phyloP scores from a whole-genome alignment of 352 stramenopile species.

The Globisporangium perplexum region DNA sequence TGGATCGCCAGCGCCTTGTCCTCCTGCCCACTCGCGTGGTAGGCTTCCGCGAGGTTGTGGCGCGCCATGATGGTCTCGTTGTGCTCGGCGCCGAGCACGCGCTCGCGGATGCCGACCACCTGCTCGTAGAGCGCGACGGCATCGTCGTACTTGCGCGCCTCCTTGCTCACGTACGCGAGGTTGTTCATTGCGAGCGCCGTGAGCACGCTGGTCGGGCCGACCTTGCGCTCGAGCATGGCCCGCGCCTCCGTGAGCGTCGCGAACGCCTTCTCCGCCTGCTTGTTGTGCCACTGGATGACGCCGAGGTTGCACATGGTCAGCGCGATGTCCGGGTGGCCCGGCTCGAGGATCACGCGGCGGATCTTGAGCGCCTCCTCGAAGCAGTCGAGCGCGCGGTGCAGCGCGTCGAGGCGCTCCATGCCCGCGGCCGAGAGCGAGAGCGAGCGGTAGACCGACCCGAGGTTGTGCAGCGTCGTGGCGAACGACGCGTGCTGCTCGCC shows the following conservation, averaged over 20 bases:
- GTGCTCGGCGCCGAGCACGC: slow-evolving; percentile 54
- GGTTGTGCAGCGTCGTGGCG: slow-evolving; percentile 78
- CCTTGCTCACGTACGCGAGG: slow-evolving; percentile 74
- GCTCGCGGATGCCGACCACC: slow-evolving; percentile 54
- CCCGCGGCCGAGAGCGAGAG: slow-evolving; percentile 45
- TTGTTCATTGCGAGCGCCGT: slow-evolving; percentile 84
- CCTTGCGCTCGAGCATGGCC: slow-evolving; percentile 50
- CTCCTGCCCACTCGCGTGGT: slow-evolving; percentile 69
- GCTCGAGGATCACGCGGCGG: slow-evolving; percentile 57
- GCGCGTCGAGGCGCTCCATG: slow-evolving; percentile 61
- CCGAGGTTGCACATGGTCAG: slow-evolving; percentile 81
- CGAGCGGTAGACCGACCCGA: slow-evolving; percentile 69
- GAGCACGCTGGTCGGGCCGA: slow-evolving; percentile 46
- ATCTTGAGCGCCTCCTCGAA: slow-evolving; percentile 81
- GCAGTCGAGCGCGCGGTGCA: slow-evolving; percentile 68
- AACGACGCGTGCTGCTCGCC: slow-evolving; percentile 81
- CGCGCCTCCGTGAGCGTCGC: slow-evolving; percentile 53
- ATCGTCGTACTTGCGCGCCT: slow-evolving; percentile 59
- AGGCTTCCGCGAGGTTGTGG: slow-evolving; percentile 78
- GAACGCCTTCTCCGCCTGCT: slow-evolving; percentile 67
- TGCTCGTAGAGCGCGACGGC: slow-evolving; percentile 64
- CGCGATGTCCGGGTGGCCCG: slow-evolving; percentile 70
- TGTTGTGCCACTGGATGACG: slow-evolving; percentile 79
- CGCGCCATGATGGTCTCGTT: slow-evolving; percentile 80
- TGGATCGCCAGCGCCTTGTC: slow-evolving; percentile 74